phyloP scores from a whole-genome alignment of 1,284 basidiomycete species.

The Trametes sp. region DNA sequence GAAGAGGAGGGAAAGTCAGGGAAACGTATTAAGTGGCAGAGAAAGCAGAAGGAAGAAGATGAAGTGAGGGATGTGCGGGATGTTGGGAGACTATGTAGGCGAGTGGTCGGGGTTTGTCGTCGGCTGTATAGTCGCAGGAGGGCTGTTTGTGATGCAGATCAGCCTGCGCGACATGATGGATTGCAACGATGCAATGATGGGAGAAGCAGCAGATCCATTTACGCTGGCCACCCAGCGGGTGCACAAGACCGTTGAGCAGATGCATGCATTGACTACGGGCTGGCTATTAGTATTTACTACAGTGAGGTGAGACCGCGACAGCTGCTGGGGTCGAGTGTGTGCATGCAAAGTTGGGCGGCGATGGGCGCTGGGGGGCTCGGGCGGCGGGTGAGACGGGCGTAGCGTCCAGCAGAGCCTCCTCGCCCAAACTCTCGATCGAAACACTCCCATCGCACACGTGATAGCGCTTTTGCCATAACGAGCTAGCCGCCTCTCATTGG shows the following conservation, averaged over 20 bases:
- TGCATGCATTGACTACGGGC: background rate
- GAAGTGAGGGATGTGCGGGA: conserved; percentile 9
- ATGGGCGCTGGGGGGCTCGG: background rate
- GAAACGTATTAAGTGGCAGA: conserved; percentile 25
- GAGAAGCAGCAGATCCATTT: conserved; percentile 6
- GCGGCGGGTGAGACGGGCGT: background rate
- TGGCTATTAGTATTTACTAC: background rate
- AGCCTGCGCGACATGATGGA: conserved; percentile 33
- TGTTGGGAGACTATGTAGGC: conserved; percentile 18
- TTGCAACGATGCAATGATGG: conserved; percentile 29
- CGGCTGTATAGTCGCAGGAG: conserved; percentile 9
- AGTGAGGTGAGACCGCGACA: background rate
- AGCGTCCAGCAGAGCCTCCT: conserved; percentile 17
- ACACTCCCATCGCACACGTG: conserved; percentile 7
- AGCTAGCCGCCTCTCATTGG: conserved; percentile 6
- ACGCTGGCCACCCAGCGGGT: background rate
- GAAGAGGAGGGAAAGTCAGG: conserved; percentile 31
- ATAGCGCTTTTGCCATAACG: background rate
- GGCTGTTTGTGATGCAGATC: conserved; percentile 24
- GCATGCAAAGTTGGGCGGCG: background rate
- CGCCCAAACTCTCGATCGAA: background rate
- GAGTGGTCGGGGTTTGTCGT: background rate
- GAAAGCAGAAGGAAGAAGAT: conserved; percentile 28
- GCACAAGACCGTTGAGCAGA: background rate
- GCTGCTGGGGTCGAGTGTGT: background rate